Conservation (phyloP, 2,329 filamentous ascomycete genomes). For the Beauveria pseudobassiana region DNA sequence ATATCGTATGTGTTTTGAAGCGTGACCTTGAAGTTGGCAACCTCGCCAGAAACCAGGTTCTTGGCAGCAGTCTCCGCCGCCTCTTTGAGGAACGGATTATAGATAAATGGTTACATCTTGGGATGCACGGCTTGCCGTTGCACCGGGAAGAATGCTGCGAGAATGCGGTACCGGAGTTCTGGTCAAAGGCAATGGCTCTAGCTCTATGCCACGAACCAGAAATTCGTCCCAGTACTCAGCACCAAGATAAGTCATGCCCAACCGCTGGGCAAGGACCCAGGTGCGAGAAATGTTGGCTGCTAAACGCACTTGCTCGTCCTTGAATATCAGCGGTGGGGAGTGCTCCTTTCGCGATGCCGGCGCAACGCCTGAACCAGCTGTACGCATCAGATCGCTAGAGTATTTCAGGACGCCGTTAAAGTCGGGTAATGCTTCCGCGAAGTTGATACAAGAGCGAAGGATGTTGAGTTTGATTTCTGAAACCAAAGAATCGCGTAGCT, state of each 20-base stretch:
- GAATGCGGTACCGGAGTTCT: slow-evolving; percentile 60
- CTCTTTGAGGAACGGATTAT: slow-evolving; percentile 81
- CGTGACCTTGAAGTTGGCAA: slow-evolving; percentile 69
- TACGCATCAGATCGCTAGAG: slow-evolving; percentile 75
- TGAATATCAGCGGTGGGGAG: slow-evolving; percentile 60
- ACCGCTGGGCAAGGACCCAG: slow-evolving; percentile 63
- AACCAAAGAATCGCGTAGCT: slow-evolving; percentile 62
- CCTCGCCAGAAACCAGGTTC: slow-evolving; percentile 71
- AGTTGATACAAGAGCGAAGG: slow-evolving; percentile 80
- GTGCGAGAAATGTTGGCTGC: slow-evolving; percentile 81
- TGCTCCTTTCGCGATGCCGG: slow-evolving; percentile 62
- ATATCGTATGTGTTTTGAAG: slow-evolving; percentile 94
- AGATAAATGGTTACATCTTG: slow-evolving; percentile 78
- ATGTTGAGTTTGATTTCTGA: slow-evolving; percentile 80
- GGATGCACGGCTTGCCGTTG: slow-evolving; percentile 41
- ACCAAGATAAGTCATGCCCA: slow-evolving; percentile 62
- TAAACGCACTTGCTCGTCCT: slow-evolving; percentile 81
- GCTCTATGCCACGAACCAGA: slow-evolving; percentile 67
- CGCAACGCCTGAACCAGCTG: slow-evolving; percentile 72
- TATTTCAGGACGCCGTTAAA: slow-evolving; percentile 84
- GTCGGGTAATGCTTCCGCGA: slow-evolving; percentile 89
- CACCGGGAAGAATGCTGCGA: slow-evolving; percentile 45
- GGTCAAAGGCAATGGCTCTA: slow-evolving; percentile 55
- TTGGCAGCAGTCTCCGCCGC: slow-evolving; percentile 53
- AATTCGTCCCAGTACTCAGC: slow-evolving; percentile 98